Evolutionary conservation across 2,329 filamentous ascomycete genomes (phyloP), one percentile per base, ranked within the genome.

Genomic region (Penicillium glabrum): DNA sequence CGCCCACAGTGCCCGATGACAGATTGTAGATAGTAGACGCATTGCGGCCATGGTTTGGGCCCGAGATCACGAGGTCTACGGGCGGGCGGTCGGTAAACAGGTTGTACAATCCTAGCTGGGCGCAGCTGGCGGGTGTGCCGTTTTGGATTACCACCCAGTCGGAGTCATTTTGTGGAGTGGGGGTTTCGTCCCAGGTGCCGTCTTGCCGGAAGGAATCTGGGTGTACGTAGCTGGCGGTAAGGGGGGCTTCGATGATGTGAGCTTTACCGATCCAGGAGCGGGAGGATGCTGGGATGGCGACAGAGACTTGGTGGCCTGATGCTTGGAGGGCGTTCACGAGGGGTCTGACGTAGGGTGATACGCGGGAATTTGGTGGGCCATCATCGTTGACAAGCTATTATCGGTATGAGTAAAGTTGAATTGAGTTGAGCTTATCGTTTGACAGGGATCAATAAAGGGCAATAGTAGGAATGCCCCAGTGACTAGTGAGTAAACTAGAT

Each of bases 191-290:
- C 87, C 87, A 74, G 41, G 70, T 68, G 53, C 89, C 85, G 48
- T 85, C 82, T 59, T 81, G 72, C 55, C 74, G 73, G 29, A 85
- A 79, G 9, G 81, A 80, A 37, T 78, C 78, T 0, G 83, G 83
- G 5, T 87, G 87, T 74, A 91, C 95, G 79, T 93, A 96, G 41
- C 83, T 81, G 7, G 91, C 91, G 74, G 87, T 90, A 59, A 95
- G 83, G 1, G 88, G 87, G 73, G 92, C 87, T 61, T 92, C 92
- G 69, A 96, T 93, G 70, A 97, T 88, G 76, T 97, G 93, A 1
- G 93, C 93, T 80, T 97, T 97, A 66, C 91, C 92, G 71, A 97
- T 96, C 93, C 93, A 97, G 21, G 91, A 96, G 52, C 93, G 87
- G 73, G 96, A 93, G 5, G 86, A 87, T 71, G 96, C 85, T 7